phyloP scores from a whole-genome alignment of 306 rosid genomes.

The Citrullus amarus region DNA sequence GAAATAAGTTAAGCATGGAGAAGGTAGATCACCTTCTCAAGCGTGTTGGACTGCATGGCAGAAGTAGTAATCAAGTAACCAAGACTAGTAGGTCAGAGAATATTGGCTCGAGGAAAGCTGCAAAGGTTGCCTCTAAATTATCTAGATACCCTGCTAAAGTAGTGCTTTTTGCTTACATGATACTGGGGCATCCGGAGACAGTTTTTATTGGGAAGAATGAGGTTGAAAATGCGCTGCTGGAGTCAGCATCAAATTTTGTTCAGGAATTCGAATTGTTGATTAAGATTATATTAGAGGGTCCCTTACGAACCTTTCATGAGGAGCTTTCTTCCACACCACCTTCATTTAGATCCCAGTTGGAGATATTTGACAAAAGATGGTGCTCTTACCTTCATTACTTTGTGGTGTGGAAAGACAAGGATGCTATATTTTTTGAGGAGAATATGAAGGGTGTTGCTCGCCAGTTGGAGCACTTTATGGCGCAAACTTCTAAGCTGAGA shows the following conservation, averaged over 20 bases:
- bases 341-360: constrained; percentile 71
- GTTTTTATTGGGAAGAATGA: constrained; percentile 60
- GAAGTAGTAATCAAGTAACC: constrained; percentile 30
- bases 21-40: constrained; percentile 88
- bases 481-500: constrained; percentile 79
- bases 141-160: constrained; percentile 81
- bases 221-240: constrained; percentile 59
- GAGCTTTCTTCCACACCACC: constrained; percentile 30
- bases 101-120: background rate
- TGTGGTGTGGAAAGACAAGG: constrained; percentile 84
- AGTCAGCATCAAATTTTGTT: constrained; percentile 67
- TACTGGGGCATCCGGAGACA: constrained; percentile 11
- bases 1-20: constrained; percentile 32
- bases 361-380: constrained; percentile 83
- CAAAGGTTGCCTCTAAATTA: constrained; percentile 5
- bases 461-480: constrained; percentile 89
- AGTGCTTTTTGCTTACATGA: constrained; percentile 45
- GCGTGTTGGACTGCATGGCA: constrained; percentile 68
- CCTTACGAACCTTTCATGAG: constrained; percentile 38
- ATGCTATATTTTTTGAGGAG: constrained; percentile 67
- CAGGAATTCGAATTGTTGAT: constrained; percentile 54
- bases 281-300: constrained; percentile 57
- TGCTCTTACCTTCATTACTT: constrained; percentile 78
- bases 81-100: constrained; percentile 24
- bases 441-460: constrained; percentile 92